phyloP scores from a whole-genome alignment of 352 stramenopile genomes.

The Aphanomyces stellatus region DNA sequence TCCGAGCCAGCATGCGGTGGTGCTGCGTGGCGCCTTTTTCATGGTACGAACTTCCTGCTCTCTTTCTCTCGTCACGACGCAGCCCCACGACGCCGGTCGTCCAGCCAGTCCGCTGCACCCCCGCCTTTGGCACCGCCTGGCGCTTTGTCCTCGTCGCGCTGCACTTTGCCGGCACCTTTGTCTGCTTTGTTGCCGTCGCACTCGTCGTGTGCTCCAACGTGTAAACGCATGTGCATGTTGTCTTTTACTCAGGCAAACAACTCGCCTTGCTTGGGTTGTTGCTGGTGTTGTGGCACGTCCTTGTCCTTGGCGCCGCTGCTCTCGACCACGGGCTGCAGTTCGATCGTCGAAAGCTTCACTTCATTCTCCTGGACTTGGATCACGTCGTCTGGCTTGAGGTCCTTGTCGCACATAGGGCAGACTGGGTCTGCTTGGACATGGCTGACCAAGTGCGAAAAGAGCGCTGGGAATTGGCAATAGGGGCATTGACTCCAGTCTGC shows the following conservation, averaged over 20 bases:
- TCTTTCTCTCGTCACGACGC: too few species aligned
- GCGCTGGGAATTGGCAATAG: slow-evolving; percentile 78
- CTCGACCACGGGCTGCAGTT: not conserved
- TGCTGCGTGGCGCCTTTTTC: not conserved
- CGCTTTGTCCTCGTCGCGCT: not conserved
- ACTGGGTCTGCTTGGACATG: slow-evolving; percentile 61
- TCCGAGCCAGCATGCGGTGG: not conserved
- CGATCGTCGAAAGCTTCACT: slow-evolving; percentile 27
- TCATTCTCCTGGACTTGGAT: slow-evolving; percentile 35
- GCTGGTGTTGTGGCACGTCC: not conserved
- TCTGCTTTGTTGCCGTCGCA: not conserved
- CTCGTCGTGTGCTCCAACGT: not conserved
- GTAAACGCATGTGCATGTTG: not conserved
- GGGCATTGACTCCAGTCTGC: slow-evolving; percentile 90
- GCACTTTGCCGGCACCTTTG: not conserved
- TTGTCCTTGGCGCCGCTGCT: not conserved
- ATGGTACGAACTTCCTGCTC: not conserved
- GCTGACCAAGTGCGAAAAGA: slow-evolving; percentile 79
- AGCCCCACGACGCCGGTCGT: not conserved
- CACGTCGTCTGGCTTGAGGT: slow-evolving; percentile 23
- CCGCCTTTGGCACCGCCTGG: not conserved
- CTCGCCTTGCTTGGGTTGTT: slow-evolving; percentile 15
- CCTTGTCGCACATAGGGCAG: slow-evolving; percentile 72
- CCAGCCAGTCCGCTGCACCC: not conserved
- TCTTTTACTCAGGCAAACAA: slow-evolving; percentile 10